phyloP scores from a whole-genome alignment of 129 eudicot species.

The Chrysanthemum makinoi region DNA sequence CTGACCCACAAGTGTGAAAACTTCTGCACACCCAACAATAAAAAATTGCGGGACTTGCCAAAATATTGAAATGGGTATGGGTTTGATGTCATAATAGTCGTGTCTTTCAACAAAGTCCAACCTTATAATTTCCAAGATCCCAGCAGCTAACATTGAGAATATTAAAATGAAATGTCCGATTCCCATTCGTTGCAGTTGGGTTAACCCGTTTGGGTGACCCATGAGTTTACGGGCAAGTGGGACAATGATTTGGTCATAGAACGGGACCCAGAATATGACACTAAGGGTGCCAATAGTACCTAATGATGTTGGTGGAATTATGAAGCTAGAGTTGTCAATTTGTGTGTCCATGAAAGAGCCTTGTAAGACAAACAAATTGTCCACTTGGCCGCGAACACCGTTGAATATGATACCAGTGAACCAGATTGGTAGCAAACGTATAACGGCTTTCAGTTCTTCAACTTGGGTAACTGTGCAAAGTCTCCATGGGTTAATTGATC shows the following conservation, averaged over 20 bases:
- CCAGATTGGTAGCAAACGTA: slow-evolving; percentile 72
- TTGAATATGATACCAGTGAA: slow-evolving; percentile 73
- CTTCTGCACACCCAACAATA: slow-evolving; percentile 64
- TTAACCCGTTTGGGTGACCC: slow-evolving; percentile 57
- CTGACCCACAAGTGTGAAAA: slow-evolving; percentile 58
- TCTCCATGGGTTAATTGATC: slow-evolving; percentile 44
- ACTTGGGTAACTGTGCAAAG: slow-evolving; percentile 83
- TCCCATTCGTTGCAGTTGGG: slow-evolving; percentile 79
- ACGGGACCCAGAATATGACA: slow-evolving; percentile 77
- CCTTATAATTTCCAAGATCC: slow-evolving; percentile 43
- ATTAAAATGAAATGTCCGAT: slow-evolving; percentile 62
- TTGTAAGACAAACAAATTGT: slow-evolving; percentile 75
- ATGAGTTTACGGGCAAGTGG: slow-evolving; percentile 58
- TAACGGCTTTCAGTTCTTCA: slow-evolving; percentile 69
- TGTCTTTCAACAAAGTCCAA: slow-evolving; percentile 46
- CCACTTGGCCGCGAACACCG: slow-evolving; percentile 67
- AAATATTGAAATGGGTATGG: slow-evolving; percentile 50
- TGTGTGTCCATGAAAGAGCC: slow-evolving; percentile 58
- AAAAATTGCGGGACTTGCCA: slow-evolving; percentile 69
- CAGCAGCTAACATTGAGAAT: slow-evolving; percentile 64
- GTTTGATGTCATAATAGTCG: slow-evolving; percentile 39
- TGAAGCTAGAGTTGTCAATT: slow-evolving; percentile 33
- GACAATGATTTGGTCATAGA: slow-evolving; percentile 57
- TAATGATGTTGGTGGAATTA: slow-evolving; percentile 72
- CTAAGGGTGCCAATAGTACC: slow-evolving; percentile 67